Evolutionary conservation across 108 stramenopile genomes (phyloP).

Genomic region (Aurantiochytrium sp.): DNA sequence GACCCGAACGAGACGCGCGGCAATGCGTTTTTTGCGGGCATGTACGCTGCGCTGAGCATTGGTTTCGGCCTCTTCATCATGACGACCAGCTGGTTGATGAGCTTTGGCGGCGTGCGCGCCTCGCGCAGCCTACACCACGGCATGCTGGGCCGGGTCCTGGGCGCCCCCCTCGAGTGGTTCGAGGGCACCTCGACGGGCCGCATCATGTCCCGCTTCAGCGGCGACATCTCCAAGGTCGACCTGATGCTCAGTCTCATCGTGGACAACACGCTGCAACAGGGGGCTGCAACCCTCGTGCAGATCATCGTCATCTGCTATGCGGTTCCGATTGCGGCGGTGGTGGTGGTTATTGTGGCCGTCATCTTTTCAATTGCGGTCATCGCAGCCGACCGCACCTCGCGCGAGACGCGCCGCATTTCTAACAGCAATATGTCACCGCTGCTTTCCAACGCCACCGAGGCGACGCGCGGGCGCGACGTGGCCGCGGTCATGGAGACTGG

Average conservation of each 20-base stretch:
- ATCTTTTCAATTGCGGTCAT: constrained; percentile 64
- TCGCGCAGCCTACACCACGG: constrained; percentile 69
- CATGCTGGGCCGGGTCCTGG: constrained; percentile 70
- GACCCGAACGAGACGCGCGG: not conserved
- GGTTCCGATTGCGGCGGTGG: constrained; percentile 57
- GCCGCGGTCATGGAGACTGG: not conserved
- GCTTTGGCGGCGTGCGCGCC: constrained; percentile 50
- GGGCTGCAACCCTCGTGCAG: constrained; percentile 57
- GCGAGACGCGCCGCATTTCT: not conserved
- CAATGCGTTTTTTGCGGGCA: not conserved
- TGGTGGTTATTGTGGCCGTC: constrained; percentile 65
- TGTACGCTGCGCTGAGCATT: not conserved
- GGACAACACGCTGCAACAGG: constrained; percentile 67
- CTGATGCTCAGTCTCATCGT: constrained; percentile 45
- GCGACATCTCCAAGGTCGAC: not conserved
- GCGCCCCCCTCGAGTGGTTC: constrained; percentile 79
- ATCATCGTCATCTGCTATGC: constrained; percentile 66
- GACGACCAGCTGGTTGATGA: not conserved
- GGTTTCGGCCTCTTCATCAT: constrained; percentile 35
- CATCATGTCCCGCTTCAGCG: constrained; percentile 68
- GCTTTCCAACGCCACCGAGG: not conserved
- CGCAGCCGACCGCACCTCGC: constrained; percentile 45
- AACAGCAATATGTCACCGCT: constrained; percentile 13
- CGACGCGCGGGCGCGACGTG: not conserved
- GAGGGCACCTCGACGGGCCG: constrained; percentile 85